A percentile compares a stretch with the other conserved stretches of the same genome.
Evolutionary conservation across 208 protist species (phyloP).

Genomic region (Trypanosoma lewisi): DNA sequence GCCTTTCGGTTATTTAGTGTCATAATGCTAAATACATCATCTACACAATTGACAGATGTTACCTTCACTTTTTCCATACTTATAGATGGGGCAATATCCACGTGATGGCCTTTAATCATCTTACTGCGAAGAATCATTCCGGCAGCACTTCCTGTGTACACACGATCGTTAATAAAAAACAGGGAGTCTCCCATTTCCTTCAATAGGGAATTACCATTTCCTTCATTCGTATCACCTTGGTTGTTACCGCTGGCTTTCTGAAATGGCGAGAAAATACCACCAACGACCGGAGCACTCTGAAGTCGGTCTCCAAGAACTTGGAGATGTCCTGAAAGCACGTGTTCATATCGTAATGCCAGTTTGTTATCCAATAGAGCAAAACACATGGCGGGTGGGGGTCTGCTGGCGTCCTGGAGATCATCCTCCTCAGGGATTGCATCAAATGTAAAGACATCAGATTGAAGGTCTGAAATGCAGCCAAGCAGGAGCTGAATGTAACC

Average conservation of each 20-base stretch:
- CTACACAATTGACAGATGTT: constrained; percentile 29
- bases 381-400: constrained; percentile 49
- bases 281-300: constrained; percentile 51
- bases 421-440: constrained; percentile 63
- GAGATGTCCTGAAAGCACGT: constrained; percentile 53
- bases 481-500: constrained; percentile 84
- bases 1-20: constrained; percentile 42
- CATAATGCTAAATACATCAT: constrained; percentile 45
- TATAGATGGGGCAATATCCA: constrained; percentile 81
- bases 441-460: constrained; percentile 79
- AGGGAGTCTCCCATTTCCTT: constrained; percentile 62
- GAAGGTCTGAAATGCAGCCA: constrained; percentile 77
- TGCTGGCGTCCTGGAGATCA: constrained; percentile 41
- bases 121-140: constrained; percentile 71
- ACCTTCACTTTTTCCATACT: constrained; percentile 36
- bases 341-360: constrained; percentile 74
- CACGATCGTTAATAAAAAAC: constrained; percentile 81
- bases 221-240: background rate
- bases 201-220: constrained; percentile 6
- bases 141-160: constrained; percentile 76
- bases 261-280: constrained; percentile 74
- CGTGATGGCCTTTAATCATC: constrained; percentile 48
- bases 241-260: constrained; percentile 2
- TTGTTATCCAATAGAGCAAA: constrained; percentile 68
- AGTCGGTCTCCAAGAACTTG: constrained; percentile 43